Percentiles rank a stretch among this genome's conserved stretches.
Evolutionary conservation across 768 basidiomycete species (phyloP).

Genomic region (Lactarius tabidus): DNA sequence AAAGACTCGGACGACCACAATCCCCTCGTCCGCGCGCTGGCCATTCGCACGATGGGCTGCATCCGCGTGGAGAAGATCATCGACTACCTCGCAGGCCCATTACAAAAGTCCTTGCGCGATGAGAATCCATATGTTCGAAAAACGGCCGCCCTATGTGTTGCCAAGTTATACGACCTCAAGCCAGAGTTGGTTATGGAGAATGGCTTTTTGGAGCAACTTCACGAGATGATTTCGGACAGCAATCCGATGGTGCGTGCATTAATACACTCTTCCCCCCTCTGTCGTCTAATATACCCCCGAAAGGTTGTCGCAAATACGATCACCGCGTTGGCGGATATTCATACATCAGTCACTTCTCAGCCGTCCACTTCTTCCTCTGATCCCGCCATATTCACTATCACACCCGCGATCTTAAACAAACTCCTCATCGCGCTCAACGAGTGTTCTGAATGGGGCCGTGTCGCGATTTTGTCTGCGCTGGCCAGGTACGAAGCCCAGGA

Average conservation of each 20-base stretch:
- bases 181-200: slow-evolving; percentile 93
- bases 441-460: slow-evolving; percentile 98
- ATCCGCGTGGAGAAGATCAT: slow-evolving; percentile 98
- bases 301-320: slow-evolving; percentile 98
- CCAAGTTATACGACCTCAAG: slow-evolving; percentile 96
- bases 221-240: slow-evolving; percentile 91
- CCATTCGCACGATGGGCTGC: slow-evolving; percentile 97
- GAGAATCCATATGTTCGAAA: slow-evolving; percentile 99
- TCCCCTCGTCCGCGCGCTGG: slow-evolving; percentile 91
- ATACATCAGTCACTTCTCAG: slow-evolving; percentile 59
- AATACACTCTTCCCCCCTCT: not conserved
- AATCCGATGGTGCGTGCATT: slow-evolving; percentile 85
- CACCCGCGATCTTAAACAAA: slow-evolving; percentile 77
- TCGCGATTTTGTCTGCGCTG: slow-evolving; percentile 85
- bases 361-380: slow-evolving; percentile 53
- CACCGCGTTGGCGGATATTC: slow-evolving; percentile 89
- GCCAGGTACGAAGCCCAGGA: slow-evolving; percentile 79
- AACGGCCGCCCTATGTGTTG: slow-evolving; percentile 95
- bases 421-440: slow-evolving; percentile 94
- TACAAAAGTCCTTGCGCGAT: slow-evolving; percentile 87
- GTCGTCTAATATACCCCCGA: slow-evolving; percentile 3
- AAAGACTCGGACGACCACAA: slow-evolving; percentile 96
- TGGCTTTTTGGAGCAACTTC: slow-evolving; percentile 83
- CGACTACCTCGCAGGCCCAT: slow-evolving; percentile 94
- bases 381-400: slow-evolving; percentile 74